Evolutionary conservation across 768 basidiomycete genomes (phyloP).

Genomic region (Podaxis sp.): DNA sequence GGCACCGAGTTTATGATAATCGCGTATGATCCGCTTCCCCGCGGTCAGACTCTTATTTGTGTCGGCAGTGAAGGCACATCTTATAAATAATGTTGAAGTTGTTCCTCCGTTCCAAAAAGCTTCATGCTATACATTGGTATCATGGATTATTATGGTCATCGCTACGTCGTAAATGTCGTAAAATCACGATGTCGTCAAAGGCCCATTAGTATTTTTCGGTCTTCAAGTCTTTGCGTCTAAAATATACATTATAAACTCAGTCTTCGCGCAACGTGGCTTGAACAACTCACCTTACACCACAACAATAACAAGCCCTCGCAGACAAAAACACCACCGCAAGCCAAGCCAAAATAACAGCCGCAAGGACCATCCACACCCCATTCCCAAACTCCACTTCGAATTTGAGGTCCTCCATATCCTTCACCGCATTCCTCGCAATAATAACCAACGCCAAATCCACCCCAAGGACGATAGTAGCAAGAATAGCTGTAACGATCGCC

Average conservation of each 20-base stretch:
- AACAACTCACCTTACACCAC: conserved; percentile 42
- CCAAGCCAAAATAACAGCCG: conserved; percentile 53
- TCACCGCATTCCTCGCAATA: conserved; percentile 41
- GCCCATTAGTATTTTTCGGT: background rate
- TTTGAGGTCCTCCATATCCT: conserved; percentile 29
- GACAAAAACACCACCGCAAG: conserved; percentile 55
- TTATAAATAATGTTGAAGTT: too few species aligned
- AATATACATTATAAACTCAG: background rate
- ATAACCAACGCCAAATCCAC: conserved; percentile 61
- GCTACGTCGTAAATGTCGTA: background rate
- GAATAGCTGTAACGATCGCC: conserved; percentile 50
- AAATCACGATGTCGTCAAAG: background rate
- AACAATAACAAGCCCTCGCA: conserved; percentile 62
- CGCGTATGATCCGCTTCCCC: too few species aligned
- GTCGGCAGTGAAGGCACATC: too few species aligned
- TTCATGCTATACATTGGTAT: background rate
- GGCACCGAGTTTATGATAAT: background rate
- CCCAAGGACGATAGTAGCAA: conserved; percentile 52
- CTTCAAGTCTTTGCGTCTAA: conserved; percentile 1
- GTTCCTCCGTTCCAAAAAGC: background rate
- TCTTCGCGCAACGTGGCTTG: background rate
- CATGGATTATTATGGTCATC: background rate
- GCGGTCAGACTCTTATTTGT: too few species aligned
- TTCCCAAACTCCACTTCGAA: conserved; percentile 58
- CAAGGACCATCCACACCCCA: conserved; percentile 69